Percentiles rank a stretch among this genome's conserved stretches.
Evolutionary conservation across 331 rosid species (phyloP).

Genomic region (Malus hybrid): DNA sequence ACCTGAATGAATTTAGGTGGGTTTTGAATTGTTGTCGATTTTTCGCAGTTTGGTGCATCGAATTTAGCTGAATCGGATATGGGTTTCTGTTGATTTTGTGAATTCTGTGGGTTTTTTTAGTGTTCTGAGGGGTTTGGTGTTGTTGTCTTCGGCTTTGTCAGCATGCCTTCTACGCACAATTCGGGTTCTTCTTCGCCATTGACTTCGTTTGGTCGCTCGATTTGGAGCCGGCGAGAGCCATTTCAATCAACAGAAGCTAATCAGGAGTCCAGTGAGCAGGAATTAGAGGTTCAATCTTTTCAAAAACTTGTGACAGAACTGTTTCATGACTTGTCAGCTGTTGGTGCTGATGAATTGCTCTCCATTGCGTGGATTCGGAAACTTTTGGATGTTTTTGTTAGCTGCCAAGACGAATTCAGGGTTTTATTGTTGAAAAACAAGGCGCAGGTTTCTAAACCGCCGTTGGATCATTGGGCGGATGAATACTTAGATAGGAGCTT

Average conservation of each 20-base stretch:
- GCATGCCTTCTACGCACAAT: constrained; percentile 50
- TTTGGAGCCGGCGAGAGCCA: constrained; percentile 64
- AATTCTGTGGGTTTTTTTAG: constrained; percentile 5
- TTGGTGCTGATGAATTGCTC: constrained; percentile 55
- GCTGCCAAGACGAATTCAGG: constrained; percentile 71
- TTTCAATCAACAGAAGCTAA: constrained; percentile 49
- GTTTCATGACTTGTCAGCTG: constrained; percentile 49
- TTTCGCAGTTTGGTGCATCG: not conserved
- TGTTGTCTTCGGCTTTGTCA: constrained; percentile 15
- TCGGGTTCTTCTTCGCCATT: constrained; percentile 48
- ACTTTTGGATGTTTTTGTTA: constrained; percentile 51
- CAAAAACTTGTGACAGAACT: constrained; percentile 58
- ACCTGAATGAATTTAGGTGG: constrained; percentile 8
- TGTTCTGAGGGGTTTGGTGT: constrained; percentile 11
- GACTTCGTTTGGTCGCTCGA: constrained; percentile 51
- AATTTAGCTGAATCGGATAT: constrained; percentile 26
- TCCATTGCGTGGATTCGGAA: constrained; percentile 68
- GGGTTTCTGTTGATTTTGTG: constrained; percentile 28
- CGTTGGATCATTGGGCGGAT: constrained; percentile 54
- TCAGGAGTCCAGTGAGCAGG: constrained; percentile 43
- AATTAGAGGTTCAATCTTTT: constrained; percentile 54
- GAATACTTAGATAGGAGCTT: constrained; percentile 76
- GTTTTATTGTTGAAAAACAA: constrained; percentile 46
- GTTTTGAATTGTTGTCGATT: not conserved
- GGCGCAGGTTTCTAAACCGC: constrained; percentile 42